Evolutionary conservation across 129 eudicot genomes (phyloP).

Genomic region (Sambucus nigra): DNA sequence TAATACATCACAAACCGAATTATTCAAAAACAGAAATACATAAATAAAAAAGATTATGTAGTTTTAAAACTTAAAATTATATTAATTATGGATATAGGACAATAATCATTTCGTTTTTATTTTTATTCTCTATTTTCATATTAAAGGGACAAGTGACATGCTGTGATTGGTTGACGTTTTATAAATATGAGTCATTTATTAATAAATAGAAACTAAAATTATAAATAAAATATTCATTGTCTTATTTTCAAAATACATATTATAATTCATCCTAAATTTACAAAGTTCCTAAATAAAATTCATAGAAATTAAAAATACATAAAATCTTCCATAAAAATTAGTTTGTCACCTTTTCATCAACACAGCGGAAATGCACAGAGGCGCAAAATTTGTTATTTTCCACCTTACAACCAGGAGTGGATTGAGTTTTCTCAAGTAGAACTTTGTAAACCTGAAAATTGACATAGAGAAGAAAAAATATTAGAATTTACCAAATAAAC

Average conservation of each 20-base stretch:
- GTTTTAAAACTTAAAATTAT: background rate
- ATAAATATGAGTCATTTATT: too few relatives aligned
- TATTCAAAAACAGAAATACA: background rate
- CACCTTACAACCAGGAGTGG: conserved; percentile 67
- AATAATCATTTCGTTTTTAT: too few relatives aligned
- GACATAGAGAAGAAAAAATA: background rate
- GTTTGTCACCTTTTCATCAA: conserved; percentile 79
- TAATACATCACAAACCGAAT: too few relatives aligned
- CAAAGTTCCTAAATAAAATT: background rate
- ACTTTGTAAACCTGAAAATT: conserved; percentile 42
- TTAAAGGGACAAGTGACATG: too few relatives aligned
- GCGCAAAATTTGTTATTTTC: conserved; percentile 76
- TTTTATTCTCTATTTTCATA: too few relatives aligned
- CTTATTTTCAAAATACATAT: too few relatives aligned
- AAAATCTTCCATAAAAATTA: background rate
- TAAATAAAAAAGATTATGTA: background rate
- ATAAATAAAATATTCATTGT: too few relatives aligned
- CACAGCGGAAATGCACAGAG: conserved; percentile 80
- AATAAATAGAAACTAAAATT: too few relatives aligned
- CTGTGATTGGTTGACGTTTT: too few relatives aligned
- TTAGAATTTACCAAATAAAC: background rate
- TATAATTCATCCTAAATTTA: too few relatives aligned
- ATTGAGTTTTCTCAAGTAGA: conserved; percentile 53
- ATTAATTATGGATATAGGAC: too few relatives aligned
- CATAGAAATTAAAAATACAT: too few relatives aligned